Evolutionary conservation across 75 land plant genomes (phyloP), one percentile per base, ranked within the genome.

Genomic region (Pinus albicaulis): DNA sequence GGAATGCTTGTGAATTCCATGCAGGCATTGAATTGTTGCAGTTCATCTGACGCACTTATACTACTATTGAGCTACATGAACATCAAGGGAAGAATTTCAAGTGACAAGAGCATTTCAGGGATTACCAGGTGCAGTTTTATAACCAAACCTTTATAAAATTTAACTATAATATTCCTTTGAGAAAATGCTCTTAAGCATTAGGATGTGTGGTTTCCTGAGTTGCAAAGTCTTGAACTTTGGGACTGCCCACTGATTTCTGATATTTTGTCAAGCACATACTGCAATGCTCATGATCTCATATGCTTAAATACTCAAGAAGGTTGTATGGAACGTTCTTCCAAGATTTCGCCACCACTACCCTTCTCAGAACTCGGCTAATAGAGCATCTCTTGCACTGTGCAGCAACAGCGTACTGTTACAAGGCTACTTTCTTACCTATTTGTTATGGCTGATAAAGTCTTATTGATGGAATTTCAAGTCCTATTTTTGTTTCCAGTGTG

Each of bases 391-490:
- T 64, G 31, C n/a, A n/a, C n/a, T n/a, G n/a, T n/a, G n/a, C 31
- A 3, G 34, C 13, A 64, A 38, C 68, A 64, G 31, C 12, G 16
- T 26, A 31, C 7, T 7, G 20, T 66, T 66, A 36, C 71, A 38
- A 19, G 71, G 71, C 53, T 48, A 48, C 53, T 48, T 48, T 48
- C 53, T 66, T 38, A 8, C 14, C 34, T 14, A 13, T 61, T 48
- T 62, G 34, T 31, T 63, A 16, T 26, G 26, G 7, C 38, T 38
- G 7, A 36, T 3, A 66, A 41, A 26, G 44, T 66, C 20, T 1
- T 66, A 38, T 66, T 20, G 70, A 66, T 38, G 70, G 48, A 38
- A 66, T 38, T 48, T 26, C 48, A 36, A 20, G 70, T 66, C 70
- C 53, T 26, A 16, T 63, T 31, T 64, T 31, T 64, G 25, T 36